Evolutionary conservation across 225 moss, liverwort and hornwort genomes (phyloP), one percentile per base, ranked within the genome.

Genomic region (Bryoerythrophyllum caledonicum): DNA sequence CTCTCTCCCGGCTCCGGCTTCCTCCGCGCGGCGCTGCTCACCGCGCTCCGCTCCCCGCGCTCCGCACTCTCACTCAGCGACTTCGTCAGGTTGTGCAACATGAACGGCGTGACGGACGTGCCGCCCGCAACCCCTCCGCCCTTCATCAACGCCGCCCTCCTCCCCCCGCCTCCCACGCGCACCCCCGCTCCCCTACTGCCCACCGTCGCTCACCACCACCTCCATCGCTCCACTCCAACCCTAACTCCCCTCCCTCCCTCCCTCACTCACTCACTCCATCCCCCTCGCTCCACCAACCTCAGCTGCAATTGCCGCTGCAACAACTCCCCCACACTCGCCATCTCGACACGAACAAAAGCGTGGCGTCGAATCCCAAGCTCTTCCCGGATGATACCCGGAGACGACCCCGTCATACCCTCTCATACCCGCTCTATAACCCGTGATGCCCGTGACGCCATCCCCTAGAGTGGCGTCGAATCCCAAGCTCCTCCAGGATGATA

Each of bases 81-180:
- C 87, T 90, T 90, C 4, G 89, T 87, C 54, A 90, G 56, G 57
- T 90, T 90, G 4, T 82, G 86, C 74, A 90, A 28, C 89, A 90
- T 90, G 28, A 90, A 84, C 65, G 89, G 89, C 60, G 84, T 85
- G 73, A 88, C 85, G 9, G 78, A 68, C 7, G 85, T 32, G 28
- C 73, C 83, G 11, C 76, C 84, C 58, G 71, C 70, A 12, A 81
- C 52, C 66, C 84, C 80, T 16, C 75, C 78, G 19, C 87, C 82
- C 64, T 80, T 82, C 87, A 82, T 84, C 73, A 79, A 73, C 74
- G 60, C 60, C 20, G 24, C 34, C 34, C 58, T 27, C 7, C 30
- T 30, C 3, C 40, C 21, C 10, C 30, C 52, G 1, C 44, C 44
- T 4, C 40, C 48, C 6, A 48, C 44, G 16, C 63, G 25, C 35